A percentile compares a stretch with the other conserved stretches of the same genome.
phyloP scores from a whole-genome alignment of 148 eudicot genomes.

The Rhododendron molle region DNA sequence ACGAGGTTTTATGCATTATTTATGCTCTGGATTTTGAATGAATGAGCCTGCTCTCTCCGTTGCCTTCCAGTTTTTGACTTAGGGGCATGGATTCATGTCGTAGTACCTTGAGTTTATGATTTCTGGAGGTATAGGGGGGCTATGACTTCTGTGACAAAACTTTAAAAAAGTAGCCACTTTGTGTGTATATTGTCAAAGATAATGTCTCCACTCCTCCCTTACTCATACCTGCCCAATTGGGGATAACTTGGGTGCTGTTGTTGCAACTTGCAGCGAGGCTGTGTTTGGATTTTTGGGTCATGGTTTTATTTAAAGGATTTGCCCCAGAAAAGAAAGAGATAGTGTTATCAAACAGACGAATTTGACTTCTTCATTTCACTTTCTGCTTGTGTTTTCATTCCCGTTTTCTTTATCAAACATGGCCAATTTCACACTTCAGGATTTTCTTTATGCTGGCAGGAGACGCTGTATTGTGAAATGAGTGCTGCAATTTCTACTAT shows the following conservation, averaged over 20 bases:
- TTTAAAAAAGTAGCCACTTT: not conserved
- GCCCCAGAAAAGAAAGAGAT: not conserved
- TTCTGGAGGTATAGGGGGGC: not conserved
- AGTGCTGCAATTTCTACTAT: not conserved
- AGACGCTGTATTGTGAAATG: not conserved
- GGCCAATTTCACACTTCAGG: not conserved
- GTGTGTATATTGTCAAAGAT: no score
- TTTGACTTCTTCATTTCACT: not conserved
- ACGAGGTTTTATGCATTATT: not conserved
- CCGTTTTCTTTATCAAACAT: not conserved
- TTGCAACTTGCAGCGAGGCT: not conserved
- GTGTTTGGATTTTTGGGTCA: not conserved
- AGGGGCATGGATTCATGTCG: not conserved
- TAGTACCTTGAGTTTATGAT: not conserved
- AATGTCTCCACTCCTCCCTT: not conserved
- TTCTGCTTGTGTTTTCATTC: not conserved
- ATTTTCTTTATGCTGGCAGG: not conserved
- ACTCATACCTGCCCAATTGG: not conserved
- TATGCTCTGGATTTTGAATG: not conserved
- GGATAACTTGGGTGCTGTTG: not conserved
- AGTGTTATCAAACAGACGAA: not conserved
- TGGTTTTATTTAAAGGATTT: not conserved
- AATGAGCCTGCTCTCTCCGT: not conserved
- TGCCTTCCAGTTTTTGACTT: not conserved
- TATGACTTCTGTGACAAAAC: not conserved